Evolutionary conservation across 352 stramenopile genomes (phyloP).

Genomic region (Phytophthora nicotianae): DNA sequence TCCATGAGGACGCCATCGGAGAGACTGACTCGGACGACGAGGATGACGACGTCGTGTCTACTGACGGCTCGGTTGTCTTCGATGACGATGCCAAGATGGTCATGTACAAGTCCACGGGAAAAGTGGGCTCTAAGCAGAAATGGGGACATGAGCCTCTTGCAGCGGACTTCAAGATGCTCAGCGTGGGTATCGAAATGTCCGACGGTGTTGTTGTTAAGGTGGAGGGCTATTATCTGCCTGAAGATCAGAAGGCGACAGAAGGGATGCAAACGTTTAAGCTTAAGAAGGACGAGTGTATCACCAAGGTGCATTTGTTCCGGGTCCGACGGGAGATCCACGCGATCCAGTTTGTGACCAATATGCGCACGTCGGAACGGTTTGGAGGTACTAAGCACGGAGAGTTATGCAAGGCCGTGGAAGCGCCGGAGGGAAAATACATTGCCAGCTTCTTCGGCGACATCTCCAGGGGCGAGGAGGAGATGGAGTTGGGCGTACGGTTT

Average conservation of each 20-base stretch:
- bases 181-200: conserved; percentile 20
- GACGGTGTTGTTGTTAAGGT: conserved; percentile 25
- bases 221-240: conserved; percentile 20
- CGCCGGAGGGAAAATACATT: conserved; percentile 31
- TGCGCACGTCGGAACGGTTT: conserved; percentile 28
- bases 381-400: conserved; percentile 27
- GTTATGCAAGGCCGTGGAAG: conserved; percentile 39
- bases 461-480: conserved; percentile 20
- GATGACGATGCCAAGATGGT: conserved; percentile 25
- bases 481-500: conserved; percentile 33
- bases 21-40: conserved; percentile 35
- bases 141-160: conserved; percentile 27
- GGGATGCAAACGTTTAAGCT: conserved; percentile 16
- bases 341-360: conserved; percentile 36
- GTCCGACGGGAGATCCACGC: conserved; percentile 36
- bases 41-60: conserved; percentile 29
- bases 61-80: conserved; percentile 22
- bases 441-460: conserved; percentile 37
- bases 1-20: conserved; percentile 38
- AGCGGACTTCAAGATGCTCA: conserved; percentile 18
- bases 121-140: conserved; percentile 25
- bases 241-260: not conserved
- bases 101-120: conserved; percentile 27
- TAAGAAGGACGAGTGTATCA: conserved; percentile 21
- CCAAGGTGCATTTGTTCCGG: conserved; percentile 34